A percentile compares a stretch with the other conserved stretches of the same genome.
Evolutionary conservation across 306 rosid species (phyloP).

Genomic region (Begonia fuchsioides): DNA sequence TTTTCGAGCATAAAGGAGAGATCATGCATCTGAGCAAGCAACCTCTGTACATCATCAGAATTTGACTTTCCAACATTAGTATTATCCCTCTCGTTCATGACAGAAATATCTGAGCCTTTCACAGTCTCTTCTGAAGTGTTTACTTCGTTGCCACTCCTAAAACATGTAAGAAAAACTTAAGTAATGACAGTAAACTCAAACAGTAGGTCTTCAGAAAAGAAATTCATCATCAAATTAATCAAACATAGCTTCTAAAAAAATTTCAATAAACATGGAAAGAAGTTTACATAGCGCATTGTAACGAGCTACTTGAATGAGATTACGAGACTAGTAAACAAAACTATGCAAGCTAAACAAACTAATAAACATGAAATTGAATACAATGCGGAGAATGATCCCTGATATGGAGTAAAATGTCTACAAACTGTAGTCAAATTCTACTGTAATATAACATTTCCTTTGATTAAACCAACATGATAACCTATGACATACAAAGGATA

Average conservation of each 20-base stretch:
- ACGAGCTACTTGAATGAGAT: too few relatives aligned
- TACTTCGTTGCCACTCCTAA: constrained; percentile 6
- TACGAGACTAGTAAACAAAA: too few relatives aligned
- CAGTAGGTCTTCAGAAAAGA: too few relatives aligned
- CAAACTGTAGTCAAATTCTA: neutral
- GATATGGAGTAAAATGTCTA: neutral
- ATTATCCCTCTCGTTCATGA: too few relatives aligned
- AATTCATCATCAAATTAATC: too few relatives aligned
- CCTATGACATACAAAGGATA: too few relatives aligned
- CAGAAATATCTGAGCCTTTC: constrained; percentile 15
- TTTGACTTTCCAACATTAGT: constrained; percentile 18
- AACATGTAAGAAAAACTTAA: constrained; percentile 4
- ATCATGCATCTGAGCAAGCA: constrained; percentile 76
- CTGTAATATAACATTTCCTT: too few relatives aligned
- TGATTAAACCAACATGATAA: too few relatives aligned
- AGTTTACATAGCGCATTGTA: too few relatives aligned
- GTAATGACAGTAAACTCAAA: too few relatives aligned
- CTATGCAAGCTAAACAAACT: neutral
- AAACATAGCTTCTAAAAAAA: too few relatives aligned
- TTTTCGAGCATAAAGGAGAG: constrained; percentile 80
- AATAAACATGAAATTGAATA: neutral
- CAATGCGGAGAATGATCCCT: neutral
- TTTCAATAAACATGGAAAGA: too few relatives aligned
- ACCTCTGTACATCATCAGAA: constrained; percentile 32
- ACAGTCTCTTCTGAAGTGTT: constrained; percentile 11